Percentiles rank a stretch among this genome's conserved stretches.
phyloP scores from a whole-genome alignment of 257 asterid genomes.

The Solanum acaule region DNA sequence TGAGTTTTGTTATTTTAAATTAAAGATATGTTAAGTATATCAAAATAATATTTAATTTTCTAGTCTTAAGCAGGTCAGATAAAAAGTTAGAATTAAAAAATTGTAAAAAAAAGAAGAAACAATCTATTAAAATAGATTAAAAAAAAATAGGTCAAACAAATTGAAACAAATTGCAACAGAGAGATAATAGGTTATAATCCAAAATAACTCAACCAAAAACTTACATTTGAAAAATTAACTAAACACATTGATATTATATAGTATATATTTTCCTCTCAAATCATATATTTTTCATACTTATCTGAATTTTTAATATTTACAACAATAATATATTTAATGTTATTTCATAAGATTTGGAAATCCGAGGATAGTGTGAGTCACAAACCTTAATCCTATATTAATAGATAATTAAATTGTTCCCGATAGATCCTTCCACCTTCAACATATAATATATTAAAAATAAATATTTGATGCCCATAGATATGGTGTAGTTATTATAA shows the following conservation, averaged over 20 bases:
- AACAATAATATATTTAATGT: too few relatives aligned
- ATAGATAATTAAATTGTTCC: too few relatives aligned
- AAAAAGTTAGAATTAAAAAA: not conserved
- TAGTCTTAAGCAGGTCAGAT: not conserved
- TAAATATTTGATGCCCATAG: not conserved
- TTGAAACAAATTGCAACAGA: not conserved
- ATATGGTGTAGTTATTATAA: too few relatives aligned
- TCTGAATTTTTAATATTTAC: not conserved
- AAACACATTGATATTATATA: not conserved
- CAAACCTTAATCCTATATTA: not conserved
- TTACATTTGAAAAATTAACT: not conserved
- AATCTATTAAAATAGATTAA: not conserved
- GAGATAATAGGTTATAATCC: not conserved
- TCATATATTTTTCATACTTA: too few relatives aligned
- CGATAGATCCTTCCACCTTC: not conserved
- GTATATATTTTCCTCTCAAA: not conserved
- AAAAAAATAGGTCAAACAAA: not conserved
- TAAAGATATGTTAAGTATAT: not conserved
- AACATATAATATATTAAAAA: too few relatives aligned
- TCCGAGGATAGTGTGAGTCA: too few relatives aligned
- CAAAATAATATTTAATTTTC: not conserved
- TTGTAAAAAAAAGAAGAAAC: rapidly evolving
- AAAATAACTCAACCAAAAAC: not conserved
- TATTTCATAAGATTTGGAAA: too few relatives aligned
- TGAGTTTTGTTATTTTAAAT: not conserved